Base-by-base conservation (phyloP, 2,329 filamentous ascomycete species). In the Plectosphaerella plurivora region DNA sequence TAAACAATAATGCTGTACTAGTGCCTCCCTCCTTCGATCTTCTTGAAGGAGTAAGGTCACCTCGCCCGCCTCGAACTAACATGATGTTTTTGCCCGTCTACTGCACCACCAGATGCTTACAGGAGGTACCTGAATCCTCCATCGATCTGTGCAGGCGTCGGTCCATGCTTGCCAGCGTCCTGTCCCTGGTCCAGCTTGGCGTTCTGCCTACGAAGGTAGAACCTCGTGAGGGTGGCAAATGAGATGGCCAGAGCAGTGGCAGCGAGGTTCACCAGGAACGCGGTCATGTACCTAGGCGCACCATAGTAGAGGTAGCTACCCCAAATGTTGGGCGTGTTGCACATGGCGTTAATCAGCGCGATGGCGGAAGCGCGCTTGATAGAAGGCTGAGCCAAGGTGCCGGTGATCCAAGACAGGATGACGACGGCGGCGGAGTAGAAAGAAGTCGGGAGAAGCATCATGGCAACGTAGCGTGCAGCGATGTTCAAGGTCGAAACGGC, bases 401-500 rank as follows among this genome's bases (percentile, higher is more conserved):
- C 60, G 20, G 60, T 61, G 28, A 63, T 61, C 63, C 63, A 66
- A 3, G 63, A 66, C 16, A 66, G 51, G 12, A 57, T 57, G n/a
- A 65, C 61, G 22, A 62, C 57, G 22, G 60, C 53, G 2, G 58
- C 55, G n/a, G 58, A 54, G 51, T 64, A 65, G 55, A 63, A 61
- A 10, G 56, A 62, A 1, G 54, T 53, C 4, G 62, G 61, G 18
- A 91, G 60, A 10, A 67, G 57, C 63, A 67, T 66, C 63, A 67
- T 67, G 39, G 65, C 63, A 45, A 87, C 68, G 57, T 91, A 91
- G 42, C 87, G 76, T 0, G 86, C 81, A 0, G 75, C 86, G 1
- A 78, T 73, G 4, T 73, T 65, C 0, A 76, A 82, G 0, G 86
- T 89, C 0, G 82, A 73, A 2, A 84, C 86, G 11, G 83, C 83